Evolutionary conservation across 345 rosid species (phyloP).

Genomic region (Aquilaria sinensis): DNA sequence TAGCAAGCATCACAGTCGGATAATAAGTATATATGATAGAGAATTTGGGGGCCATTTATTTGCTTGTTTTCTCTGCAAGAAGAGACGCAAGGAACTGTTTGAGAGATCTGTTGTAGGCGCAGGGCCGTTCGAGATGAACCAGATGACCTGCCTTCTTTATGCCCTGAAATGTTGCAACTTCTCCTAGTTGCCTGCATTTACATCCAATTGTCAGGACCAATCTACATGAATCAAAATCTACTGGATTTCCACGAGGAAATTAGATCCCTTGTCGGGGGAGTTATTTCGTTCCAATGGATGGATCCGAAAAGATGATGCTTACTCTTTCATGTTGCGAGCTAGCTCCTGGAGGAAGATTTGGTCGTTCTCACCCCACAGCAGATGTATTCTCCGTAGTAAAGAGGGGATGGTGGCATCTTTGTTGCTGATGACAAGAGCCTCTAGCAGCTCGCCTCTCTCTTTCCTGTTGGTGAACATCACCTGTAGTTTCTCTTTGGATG

Average conservation of each 20-base stretch:
- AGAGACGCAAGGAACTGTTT: conserved; percentile 60
- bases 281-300: background rate
- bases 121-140: conserved; percentile 81
- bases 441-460: conserved; percentile 78
- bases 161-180: conserved; percentile 50
- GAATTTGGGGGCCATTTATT: background rate
- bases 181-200: conserved; percentile 64
- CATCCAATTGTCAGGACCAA: background rate
- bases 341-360: conserved; percentile 62
- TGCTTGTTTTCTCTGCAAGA: conserved; percentile 14
- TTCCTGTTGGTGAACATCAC: conserved; percentile 83
- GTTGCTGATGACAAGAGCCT: conserved; percentile 60
- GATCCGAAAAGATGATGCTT: conserved; percentile 10
- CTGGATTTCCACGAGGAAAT: background rate
- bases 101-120: conserved; percentile 62
- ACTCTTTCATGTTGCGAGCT: conserved; percentile 85
- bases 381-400: conserved; percentile 63
- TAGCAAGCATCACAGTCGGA: background rate
- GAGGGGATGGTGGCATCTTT: conserved; percentile 42
- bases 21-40: background rate
- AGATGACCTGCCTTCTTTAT: conserved; percentile 80
- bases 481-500: conserved; percentile 27
- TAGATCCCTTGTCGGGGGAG: background rate
- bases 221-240: no score
- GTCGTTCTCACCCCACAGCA: conserved; percentile 87